Conservation (phyloP, 2,329 filamentous ascomycete genomes). For the Fusarium mundagurra region DNA sequence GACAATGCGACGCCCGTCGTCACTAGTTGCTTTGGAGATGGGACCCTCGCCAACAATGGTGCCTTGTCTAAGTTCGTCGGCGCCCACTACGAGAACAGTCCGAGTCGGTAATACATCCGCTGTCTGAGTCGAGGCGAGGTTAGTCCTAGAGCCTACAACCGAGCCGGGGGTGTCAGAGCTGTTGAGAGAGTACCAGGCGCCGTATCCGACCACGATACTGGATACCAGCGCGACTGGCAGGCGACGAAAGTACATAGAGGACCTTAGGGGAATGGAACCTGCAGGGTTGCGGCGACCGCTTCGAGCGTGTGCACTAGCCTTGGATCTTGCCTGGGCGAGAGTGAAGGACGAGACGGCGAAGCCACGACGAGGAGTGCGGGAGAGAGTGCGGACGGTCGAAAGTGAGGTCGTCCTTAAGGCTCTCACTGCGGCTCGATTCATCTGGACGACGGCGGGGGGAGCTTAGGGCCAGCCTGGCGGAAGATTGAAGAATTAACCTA, state of each 20-base stretch:
- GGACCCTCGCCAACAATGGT: conserved; percentile 87
- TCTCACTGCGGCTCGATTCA: conserved; percentile 78
- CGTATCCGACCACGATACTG: conserved; percentile 74
- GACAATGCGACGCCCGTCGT: conserved; percentile 84
- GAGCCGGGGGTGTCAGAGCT: conserved; percentile 47
- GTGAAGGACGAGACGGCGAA: conserved; percentile 61
- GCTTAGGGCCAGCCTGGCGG: conserved; percentile 25
- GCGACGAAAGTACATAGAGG: conserved; percentile 80
- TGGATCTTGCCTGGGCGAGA: conserved; percentile 66
- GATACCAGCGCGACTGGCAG: conserved; percentile 74
- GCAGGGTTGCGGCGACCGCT: conserved; percentile 48
- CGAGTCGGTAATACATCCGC: conserved; percentile 60
- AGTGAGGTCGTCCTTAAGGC: conserved; percentile 75
- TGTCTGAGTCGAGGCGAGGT: conserved; percentile 54
- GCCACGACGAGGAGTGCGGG: conserved; percentile 58
- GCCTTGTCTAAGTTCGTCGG: conserved; percentile 89
- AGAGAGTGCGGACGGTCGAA: conserved; percentile 67
- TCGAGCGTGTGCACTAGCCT: conserved; percentile 55
- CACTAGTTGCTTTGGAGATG: conserved; percentile 87
- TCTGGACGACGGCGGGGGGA: conserved; percentile 53
- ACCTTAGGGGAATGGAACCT: conserved; percentile 61
- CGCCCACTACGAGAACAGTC: conserved; percentile 86
- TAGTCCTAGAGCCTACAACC: conserved; percentile 48
- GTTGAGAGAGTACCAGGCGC: conserved; percentile 79
- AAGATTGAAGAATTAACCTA: neutral